Base-by-base conservation (phyloP, 495 filamentous ascomycete genomes). In the Chlorociboria aeruginascens region DNA sequence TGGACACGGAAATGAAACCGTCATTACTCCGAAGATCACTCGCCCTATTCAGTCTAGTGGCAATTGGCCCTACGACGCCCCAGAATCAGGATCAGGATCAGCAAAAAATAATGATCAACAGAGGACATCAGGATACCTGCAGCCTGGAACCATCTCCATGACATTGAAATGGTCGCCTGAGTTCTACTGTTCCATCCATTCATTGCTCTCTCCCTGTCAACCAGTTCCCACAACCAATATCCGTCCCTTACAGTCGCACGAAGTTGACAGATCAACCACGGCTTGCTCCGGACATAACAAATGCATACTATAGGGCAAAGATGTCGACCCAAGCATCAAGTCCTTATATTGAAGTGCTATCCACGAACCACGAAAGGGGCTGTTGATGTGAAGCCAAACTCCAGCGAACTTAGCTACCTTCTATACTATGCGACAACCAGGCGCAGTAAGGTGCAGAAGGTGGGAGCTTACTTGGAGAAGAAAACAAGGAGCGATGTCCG, bases 341-440 rank as follows among this genome's bases (percentile, higher is more conserved):
- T 94, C 49, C 69, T 96, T 43, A 81, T 93, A 42, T 74, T 95
- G 30, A 95, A 94, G 64, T 96, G 89, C 70, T 96, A 93, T 66
- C 89, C 89, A 30, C 78, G 77, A 53, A 89, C 85, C 46, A 83
- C 86, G 46, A 95, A 94, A 66, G 86, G 84, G 50, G 85, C 85
- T 40, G 76, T 83, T 59, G 86, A 93, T 53, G 85, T 94, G 48
- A 90, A 88, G 64, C 87, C 89, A 8, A 96, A 96, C 61, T 82
- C 85, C 38, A 92, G 85, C 65, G 89, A 96, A 69, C 79, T 96
- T 36, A 93, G 86, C 61, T 96, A 96, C 61, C 76, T 96, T 43
- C 78, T 95, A 28, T 96, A 90, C 73, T 95, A 96, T 73, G 86
- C 84, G 36, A 89, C 86, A 62, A 92, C 89, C 54, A 84, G 89